phyloP scores from a whole-genome alignment of 306 rosid genomes.

The Fragaria iinumae region DNA sequence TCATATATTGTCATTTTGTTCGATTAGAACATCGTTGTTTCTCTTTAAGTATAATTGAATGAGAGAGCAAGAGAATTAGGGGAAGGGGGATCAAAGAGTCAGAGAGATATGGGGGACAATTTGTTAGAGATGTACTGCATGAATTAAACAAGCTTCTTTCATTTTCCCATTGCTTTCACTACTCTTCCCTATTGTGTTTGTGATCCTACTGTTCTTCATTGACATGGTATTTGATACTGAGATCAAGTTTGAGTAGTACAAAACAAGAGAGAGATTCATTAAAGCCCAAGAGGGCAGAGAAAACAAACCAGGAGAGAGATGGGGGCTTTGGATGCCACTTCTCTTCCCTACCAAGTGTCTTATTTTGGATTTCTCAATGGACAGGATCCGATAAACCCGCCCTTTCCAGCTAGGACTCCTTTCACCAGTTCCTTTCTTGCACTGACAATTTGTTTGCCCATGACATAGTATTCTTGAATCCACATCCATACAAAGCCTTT shows the following conservation, averaged over 20 bases:
- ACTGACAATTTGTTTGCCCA: slow-evolving; percentile 40
- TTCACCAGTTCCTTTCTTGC: slow-evolving; percentile 38
- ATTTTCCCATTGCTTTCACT: slow-evolving; percentile 35
- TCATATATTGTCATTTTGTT: slow-evolving; percentile 41
- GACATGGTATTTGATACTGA: not conserved
- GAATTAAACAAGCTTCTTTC: slow-evolving; percentile 41
- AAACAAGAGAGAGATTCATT: slow-evolving; percentile 14
- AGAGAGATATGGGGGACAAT: slow-evolving; percentile 42
- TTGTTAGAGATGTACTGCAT: slow-evolving; percentile 54
- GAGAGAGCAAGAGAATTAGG: slow-evolving; percentile 32
- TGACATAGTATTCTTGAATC: slow-evolving; percentile 35
- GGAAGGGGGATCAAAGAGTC: slow-evolving; percentile 32
- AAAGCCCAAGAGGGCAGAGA: too few species aligned
- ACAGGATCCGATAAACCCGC: slow-evolving; percentile 91
- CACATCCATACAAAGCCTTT: slow-evolving; percentile 16
- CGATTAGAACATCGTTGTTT: slow-evolving; percentile 40
- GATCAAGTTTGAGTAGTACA: slow-evolving; percentile 8
- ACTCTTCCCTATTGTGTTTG: slow-evolving; percentile 19
- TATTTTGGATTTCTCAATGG: slow-evolving; percentile 40
- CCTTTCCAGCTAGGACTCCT: slow-evolving; percentile 63
- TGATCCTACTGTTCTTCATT: slow-evolving; percentile 28
- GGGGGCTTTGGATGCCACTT: slow-evolving; percentile 28
- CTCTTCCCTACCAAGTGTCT: slow-evolving; percentile 26
- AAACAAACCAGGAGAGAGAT: not conserved
- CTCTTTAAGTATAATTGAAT: slow-evolving; percentile 43